Conservation (phyloP, 2,329 filamentous ascomycete species). For the Dendryphion nanum region DNA sequence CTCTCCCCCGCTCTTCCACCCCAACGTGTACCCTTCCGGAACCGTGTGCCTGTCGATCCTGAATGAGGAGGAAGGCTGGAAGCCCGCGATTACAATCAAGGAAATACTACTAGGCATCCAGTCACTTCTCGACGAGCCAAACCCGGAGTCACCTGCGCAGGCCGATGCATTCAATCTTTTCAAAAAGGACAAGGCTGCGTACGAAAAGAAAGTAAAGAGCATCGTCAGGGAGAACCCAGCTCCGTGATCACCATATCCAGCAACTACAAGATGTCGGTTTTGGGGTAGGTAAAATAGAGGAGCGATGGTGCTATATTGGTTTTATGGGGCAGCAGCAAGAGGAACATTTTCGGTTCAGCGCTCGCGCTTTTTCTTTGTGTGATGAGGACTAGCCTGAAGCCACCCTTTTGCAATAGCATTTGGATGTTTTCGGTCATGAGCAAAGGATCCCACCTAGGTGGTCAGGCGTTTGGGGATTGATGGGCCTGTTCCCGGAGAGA, state of each 20-base stretch:
- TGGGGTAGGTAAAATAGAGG: too few species aligned
- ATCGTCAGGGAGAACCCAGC: constrained; percentile 89
- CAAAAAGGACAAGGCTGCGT: constrained; percentile 83
- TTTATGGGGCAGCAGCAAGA: too few species aligned
- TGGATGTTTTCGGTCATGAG: too few species aligned
- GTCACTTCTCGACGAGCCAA: constrained; percentile 92
- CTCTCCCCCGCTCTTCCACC: constrained; percentile 90
- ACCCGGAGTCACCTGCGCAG: constrained; percentile 94
- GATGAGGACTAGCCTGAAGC: too few species aligned
- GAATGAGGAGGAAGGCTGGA: constrained; percentile 98
- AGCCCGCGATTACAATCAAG: constrained; percentile 97
- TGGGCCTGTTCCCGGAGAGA: too few species aligned
- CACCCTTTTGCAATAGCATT: too few species aligned
- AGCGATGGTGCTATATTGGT: too few species aligned
- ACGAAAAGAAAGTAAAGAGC: constrained; percentile 82
- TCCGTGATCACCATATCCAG: constrained; percentile 47
- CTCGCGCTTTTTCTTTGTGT: too few species aligned
- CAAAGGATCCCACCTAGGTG: too few species aligned
- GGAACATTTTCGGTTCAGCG: too few species aligned
- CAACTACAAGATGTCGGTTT: too few species aligned
- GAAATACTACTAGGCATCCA: constrained; percentile 96
- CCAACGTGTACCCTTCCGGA: constrained; percentile 96
- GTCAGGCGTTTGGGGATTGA: too few species aligned
- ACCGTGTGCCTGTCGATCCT: constrained; percentile 96
- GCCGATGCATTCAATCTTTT: constrained; percentile 97